Evolutionary conservation across 1,139 yeast species (phyloP).

Genomic region (Taiozyma onychis): DNA sequence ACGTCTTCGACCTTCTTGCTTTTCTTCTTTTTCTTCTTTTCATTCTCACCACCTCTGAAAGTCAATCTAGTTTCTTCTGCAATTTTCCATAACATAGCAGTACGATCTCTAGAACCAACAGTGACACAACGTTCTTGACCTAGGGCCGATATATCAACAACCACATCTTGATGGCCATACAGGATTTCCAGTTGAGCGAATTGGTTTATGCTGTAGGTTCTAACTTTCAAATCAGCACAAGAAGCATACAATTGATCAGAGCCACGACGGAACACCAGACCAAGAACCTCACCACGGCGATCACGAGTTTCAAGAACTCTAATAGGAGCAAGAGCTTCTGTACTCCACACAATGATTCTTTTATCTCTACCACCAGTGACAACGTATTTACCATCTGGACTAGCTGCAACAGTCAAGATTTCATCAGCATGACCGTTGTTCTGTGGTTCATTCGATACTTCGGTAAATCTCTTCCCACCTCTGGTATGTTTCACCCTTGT

Average conservation of each 20-base stretch:
- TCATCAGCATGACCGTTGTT: conserved; percentile 68
- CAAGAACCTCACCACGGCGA: conserved; percentile 63
- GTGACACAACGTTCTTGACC: conserved; percentile 89
- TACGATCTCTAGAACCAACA: conserved; percentile 91
- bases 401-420: conserved; percentile 73
- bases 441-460: conserved; percentile 43
- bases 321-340: conserved; percentile 68
- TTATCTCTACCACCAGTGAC: conserved; percentile 90
- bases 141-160: conserved; percentile 74
- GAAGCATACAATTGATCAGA: conserved; percentile 88
- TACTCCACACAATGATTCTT: conserved; percentile 78
- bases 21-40: conserved; percentile 38
- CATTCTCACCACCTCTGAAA: conserved; percentile 82
- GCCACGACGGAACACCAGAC: conserved; percentile 71
- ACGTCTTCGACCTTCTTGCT: conserved; percentile 31
- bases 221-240: conserved; percentile 84
- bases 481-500: conserved; percentile 55
- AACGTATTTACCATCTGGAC: conserved; percentile 81
- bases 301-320: conserved; percentile 72
- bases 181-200: conserved; percentile 83
- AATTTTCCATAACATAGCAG: conserved; percentile 95
- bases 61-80: conserved; percentile 92
- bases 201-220: conserved; percentile 83
- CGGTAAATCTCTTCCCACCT: conserved; percentile 54
- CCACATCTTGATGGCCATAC: conserved; percentile 93